Evolutionary conservation across 202 grass and related monocot species (phyloP).

Genomic region (Bolboschoenoplectus hybrid): DNA sequence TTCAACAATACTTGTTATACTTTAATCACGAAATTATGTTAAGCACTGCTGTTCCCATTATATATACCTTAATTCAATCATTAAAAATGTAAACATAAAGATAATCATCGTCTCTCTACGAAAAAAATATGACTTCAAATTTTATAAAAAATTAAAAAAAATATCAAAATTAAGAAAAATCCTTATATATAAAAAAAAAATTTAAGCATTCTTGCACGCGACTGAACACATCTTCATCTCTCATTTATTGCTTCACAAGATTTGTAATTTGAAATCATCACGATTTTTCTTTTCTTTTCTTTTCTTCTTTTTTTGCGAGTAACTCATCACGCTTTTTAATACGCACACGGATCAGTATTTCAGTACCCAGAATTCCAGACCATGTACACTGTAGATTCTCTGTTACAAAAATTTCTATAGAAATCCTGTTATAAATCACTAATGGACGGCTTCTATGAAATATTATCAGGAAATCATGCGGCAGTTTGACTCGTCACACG

Average conservation of each 20-base stretch:
- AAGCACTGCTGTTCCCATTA: too few species aligned
- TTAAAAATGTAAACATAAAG: too few species aligned
- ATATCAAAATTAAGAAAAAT: too few species aligned
- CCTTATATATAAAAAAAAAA: too few species aligned
- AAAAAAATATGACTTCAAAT: too few species aligned
- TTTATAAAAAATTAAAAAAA: too few species aligned
- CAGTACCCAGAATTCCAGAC: neutral
- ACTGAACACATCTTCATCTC: neutral
- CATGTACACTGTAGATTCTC: neutral
- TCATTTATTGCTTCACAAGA: constrained; percentile 3
- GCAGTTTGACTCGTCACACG: neutral
- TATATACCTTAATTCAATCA: too few species aligned
- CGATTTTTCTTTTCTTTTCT: neutral
- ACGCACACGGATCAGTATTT: neutral
- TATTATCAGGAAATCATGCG: neutral
- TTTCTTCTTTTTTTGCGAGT: neutral
- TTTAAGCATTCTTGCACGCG: neutral
- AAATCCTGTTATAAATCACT: neutral
- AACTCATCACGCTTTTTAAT: neutral
- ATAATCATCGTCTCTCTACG: too few species aligned
- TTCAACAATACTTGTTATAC: neutral
- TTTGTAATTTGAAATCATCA: neutral
- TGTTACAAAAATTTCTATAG: neutral
- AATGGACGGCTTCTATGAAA: neutral
- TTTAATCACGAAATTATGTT: neutral